Percentiles rank a stretch among this genome's conserved stretches.
Evolutionary conservation across 2,329 filamentous ascomycete species (phyloP).

Genomic region (Diaporthe sp.): DNA sequence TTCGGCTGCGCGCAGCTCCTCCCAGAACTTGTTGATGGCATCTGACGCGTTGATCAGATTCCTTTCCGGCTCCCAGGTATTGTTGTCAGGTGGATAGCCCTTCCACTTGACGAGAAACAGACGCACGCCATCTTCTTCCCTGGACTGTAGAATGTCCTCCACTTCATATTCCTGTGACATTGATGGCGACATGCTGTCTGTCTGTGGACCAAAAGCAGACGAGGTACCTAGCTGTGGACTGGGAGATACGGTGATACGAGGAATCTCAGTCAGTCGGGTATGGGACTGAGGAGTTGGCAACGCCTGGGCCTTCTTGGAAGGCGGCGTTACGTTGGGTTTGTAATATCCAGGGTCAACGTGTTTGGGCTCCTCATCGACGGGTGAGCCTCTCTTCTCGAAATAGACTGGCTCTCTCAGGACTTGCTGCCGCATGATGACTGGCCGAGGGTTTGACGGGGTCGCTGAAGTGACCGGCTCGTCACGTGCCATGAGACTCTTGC

Average conservation of each 20-base stretch:
- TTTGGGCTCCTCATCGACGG: not conserved
- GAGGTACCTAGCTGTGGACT: not conserved
- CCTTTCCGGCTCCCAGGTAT: not conserved
- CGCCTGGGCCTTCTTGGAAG: not conserved
- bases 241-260: not conserved
- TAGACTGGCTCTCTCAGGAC: no score
- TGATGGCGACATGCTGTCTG: not conserved
- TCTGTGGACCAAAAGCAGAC: rapidly evolving
- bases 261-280: no score
- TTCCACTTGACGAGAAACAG: not conserved
- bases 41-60: not conserved
- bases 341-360: not conserved
- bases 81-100: not conserved
- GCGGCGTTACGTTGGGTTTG: not conserved
- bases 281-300: not conserved
- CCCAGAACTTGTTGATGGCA: not conserved
- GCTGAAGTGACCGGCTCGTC: no score
- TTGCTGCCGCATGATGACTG: not conserved
- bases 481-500: not conserved
- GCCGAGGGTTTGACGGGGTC: not conserved
- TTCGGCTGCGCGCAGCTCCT: not conserved
- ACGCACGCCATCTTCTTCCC: not conserved
- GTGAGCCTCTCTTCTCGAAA: not conserved
- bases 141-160: not conserved
- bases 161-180: not conserved